Evolutionary conservation across 441 rosid species (phyloP), one percentile per base, ranked within the genome.

Genomic region (Populus hybrid): DNA sequence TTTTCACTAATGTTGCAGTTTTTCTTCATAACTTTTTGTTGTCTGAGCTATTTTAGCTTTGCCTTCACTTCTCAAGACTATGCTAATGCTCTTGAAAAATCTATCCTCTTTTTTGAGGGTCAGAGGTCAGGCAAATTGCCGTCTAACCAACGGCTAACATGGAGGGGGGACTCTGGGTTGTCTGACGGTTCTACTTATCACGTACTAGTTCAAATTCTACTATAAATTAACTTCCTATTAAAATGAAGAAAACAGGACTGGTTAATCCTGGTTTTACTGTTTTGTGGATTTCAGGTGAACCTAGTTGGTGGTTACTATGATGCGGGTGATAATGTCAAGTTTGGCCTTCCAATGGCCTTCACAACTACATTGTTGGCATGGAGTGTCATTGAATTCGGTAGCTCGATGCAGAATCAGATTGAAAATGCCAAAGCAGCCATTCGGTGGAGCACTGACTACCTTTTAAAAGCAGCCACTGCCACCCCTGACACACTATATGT

Each of bases 41-140:
- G 78, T 10, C 76, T 78, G 61, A 12, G 75, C 72, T 53, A 82
- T 24, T 74, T 74, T 64, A 82, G 83, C 74, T 69, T 82, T 59
- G 93, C 89, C 10, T 89, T 89, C 78, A 88, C 90, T 69, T 36
- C 89, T 71, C 94, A 87, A 66, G 94, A 93, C 79, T 95, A 93
- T 82, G 71, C 69, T 9, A 93, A 89, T 74, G 99, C 99, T 65
- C 87, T 95, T 72, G 86, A 94, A 36, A 95, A 90, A 82, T 88
- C 97, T 3, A 90, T 95, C 80, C 92, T 93, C 42, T 95, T 95
- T 85, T 95, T 93, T 79, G 97, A 95, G 81, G 99, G 99, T 70
- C 99, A 95, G 67, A 87, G 99, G 31, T 95, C 99, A 14, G 99
- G 98, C 0, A 83, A 29, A 79, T 81, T 95, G 78, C 98, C 98